Evolutionary conservation across 805 yeast genomes (phyloP).

Genomic region (Scheffersomyces lignosus): DNA sequence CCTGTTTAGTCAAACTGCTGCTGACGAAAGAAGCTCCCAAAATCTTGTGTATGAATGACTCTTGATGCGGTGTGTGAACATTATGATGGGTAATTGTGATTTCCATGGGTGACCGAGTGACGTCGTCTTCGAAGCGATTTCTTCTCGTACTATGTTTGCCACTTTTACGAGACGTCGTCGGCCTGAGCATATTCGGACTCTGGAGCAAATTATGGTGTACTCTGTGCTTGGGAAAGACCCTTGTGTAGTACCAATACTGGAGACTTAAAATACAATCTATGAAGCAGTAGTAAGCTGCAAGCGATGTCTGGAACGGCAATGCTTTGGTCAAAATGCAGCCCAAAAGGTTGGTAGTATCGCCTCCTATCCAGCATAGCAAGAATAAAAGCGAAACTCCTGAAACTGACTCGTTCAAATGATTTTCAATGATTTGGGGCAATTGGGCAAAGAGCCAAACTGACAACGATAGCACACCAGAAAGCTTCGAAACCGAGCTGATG

Average conservation of each 20-base stretch:
- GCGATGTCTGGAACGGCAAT: conserved; percentile 72
- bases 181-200: conserved; percentile 36
- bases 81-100: conserved; percentile 5
- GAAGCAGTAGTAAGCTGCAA: conserved; percentile 70
- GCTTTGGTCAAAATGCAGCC: conserved; percentile 82
- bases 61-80: background rate
- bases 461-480: conserved; percentile 21
- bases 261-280: conserved; percentile 67
- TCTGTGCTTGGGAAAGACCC: conserved; percentile 39
- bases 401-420: conserved; percentile 33
- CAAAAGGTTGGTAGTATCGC: conserved; percentile 47
- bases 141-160: conserved; percentile 11
- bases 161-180: conserved; percentile 10
- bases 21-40: conserved; percentile 12
- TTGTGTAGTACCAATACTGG: conserved; percentile 74
- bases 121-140: conserved; percentile 21
- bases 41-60: conserved; percentile 12
- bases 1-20: conserved; percentile 11
- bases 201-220: conserved; percentile 39
- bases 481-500: conserved; percentile 4
- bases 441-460: conserved; percentile 30
- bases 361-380: conserved; percentile 35
- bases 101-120: conserved; percentile 8
- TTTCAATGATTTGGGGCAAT: conserved; percentile 27
- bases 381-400: conserved; percentile 34